These are phyloP conservation scores for Wickerhamomyces rabaulensis DNA, from an alignment of 805 yeast species.

Conservation along the genomic window DNA sequence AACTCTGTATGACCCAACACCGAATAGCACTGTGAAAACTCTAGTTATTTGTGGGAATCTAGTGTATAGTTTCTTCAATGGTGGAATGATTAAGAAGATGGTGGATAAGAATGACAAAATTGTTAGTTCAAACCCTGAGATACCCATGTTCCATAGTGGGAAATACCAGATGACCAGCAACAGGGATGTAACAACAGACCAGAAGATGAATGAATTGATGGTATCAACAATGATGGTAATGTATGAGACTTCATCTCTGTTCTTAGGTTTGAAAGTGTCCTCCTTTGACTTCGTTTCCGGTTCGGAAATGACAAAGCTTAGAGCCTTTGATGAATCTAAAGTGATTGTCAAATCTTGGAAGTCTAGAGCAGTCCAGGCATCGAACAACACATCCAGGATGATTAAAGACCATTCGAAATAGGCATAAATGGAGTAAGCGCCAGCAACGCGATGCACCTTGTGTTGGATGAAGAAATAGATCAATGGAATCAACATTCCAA, in stretches of 20 bases:
- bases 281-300: constrained; percentile 38
- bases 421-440: constrained; percentile 95
- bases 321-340: constrained; percentile 13
- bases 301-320: constrained; percentile 17
- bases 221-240: constrained; percentile 39
- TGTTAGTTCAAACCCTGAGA: constrained; percentile 86
- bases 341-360: constrained; percentile 55
- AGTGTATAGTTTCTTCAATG: constrained; percentile 34
- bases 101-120: constrained; percentile 58
- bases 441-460: constrained; percentile 78
- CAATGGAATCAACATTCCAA: constrained; percentile 71
- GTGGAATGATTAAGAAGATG: constrained; percentile 43
- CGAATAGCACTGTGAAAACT: constrained; percentile 50
- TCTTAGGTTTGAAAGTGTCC: constrained; percentile 14
- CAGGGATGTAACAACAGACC: constrained; percentile 80
- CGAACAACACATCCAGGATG: constrained; percentile 78
- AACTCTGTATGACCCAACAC: constrained; percentile 71
- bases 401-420: constrained; percentile 93
- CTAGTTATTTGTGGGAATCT: constrained; percentile 50
- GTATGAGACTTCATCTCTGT: constrained; percentile 22
- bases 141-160: constrained; percentile 97
- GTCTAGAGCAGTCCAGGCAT: constrained; percentile 70
- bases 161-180: constrained; percentile 92
- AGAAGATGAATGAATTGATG: constrained; percentile 70
- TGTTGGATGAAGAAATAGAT: constrained; percentile 89